A percentile compares a stretch with the other conserved stretches of the same genome.
Conservation (phyloP, 2,329 filamentous ascomycete genomes). For the Diaporthe destruens region DNA sequence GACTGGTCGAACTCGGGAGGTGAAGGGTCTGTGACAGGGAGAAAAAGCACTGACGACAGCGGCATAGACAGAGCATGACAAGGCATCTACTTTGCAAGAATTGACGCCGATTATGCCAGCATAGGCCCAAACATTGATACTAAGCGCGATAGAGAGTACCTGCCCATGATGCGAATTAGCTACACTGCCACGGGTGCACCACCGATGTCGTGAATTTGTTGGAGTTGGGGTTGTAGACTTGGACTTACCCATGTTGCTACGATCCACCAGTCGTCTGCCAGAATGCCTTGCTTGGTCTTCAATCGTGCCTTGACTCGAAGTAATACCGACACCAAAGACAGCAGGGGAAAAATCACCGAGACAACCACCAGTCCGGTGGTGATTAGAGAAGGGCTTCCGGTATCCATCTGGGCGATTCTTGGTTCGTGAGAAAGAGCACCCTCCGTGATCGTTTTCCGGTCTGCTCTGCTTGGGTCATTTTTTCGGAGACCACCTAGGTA, state of each 20-base stretch:
- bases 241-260: slow-evolving; percentile 8
- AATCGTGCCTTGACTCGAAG: not conserved
- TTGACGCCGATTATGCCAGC: not conserved
- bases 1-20: not conserved
- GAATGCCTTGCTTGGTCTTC: not conserved
- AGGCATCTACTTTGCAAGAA: not conserved
- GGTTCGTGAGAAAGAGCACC: no score
- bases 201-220: not conserved
- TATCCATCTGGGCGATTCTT: no score
- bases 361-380: slow-evolving; percentile 20
- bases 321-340: not conserved
- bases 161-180: not conserved
- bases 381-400: not conserved
- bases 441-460: no score
- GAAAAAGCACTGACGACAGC: not conserved
- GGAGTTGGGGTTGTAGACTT: not conserved
- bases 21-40: not conserved
- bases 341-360: slow-evolving; percentile 1
- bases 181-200: not conserved
- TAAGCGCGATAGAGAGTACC: not conserved
- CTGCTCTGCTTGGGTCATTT: no score
- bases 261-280: slow-evolving; percentile 15
- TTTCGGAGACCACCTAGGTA: no score
- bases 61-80: not conserved
- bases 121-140: slow-evolving; percentile 18